Base-by-base conservation (phyloP, 441 rosid genomes). In the Pelargonium australe region DNA sequence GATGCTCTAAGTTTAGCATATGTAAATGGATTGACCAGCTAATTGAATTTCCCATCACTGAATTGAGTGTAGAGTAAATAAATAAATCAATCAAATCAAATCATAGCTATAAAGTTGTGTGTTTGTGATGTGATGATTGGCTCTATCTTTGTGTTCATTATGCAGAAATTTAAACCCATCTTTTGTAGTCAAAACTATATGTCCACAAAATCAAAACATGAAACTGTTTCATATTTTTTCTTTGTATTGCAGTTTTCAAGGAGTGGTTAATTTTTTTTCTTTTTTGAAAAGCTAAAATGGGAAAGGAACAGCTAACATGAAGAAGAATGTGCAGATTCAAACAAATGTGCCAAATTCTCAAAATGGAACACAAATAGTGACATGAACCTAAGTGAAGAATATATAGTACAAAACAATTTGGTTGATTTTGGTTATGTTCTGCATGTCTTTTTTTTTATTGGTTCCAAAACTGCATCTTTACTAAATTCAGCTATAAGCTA, bases 161-260 rank as follows among this genome's bases (percentile, higher is more conserved):
- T 51, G 58, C 58, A n/a, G 7, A 51, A 25, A 25, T 25, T 25
- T 51, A 51, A 51, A 51, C 14, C 13, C 58, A 51, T 51, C 58
- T 51, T 51, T 13, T 25, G 12, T 51, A 19, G 19, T 17, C 17
- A n/a, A 13, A 13, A 51, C 12, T 13, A 20, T 31, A 53, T 53
- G 60, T 14, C 60, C 60, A 53, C 60, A n/a, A 53, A 7, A 53
- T 53, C 60, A 53, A 53, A 53, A 53, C 60, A 53, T 4, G 60
- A 31, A 31, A 3, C 37, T 31, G 37, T 31, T 31, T 31, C 37
- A 31, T 3, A 31, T 2, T 3, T 31, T 31, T 31, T 31, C 37
- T 31, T 31, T 31, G 37, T 31, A 31, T 31, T 31, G 37, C 37
- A 31, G 37, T 2, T 31, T 31, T 31, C 37, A 31, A 31, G 37